Evolutionary conservation across 805 yeast genomes (phyloP).

Genomic region (Teunomyces stri): DNA sequence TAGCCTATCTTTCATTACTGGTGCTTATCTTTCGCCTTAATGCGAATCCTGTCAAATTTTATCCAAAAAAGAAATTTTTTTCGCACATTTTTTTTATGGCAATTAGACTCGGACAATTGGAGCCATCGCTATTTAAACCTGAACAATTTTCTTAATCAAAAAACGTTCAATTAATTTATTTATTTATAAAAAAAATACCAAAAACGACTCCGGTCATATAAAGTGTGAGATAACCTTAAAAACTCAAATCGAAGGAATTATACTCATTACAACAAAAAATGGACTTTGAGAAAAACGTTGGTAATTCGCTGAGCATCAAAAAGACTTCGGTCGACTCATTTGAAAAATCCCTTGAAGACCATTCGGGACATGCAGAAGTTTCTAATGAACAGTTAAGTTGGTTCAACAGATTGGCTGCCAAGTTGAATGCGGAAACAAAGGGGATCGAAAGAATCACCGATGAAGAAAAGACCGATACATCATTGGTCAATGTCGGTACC

Average conservation of each 20-base stretch:
- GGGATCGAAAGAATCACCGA: slow-evolving; percentile 84
- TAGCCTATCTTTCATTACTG: not conserved
- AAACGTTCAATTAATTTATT: not conserved
- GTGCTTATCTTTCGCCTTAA: slow-evolving; percentile 1
- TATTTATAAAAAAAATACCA: not conserved
- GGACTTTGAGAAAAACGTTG: slow-evolving; percentile 9
- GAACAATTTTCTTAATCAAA: not conserved
- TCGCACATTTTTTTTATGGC: slow-evolving; percentile 1
- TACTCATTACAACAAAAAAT: not conserved
- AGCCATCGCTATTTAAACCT: slow-evolving; percentile 1
- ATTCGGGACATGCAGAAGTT: slow-evolving; percentile 26
- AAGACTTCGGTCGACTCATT: slow-evolving; percentile 23
- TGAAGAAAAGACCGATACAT: slow-evolving; percentile 68
- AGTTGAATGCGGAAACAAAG: slow-evolving; percentile 46
- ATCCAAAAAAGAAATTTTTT: slow-evolving; percentile 2
- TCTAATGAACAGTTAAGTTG: slow-evolving; percentile 22
- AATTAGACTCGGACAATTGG: slow-evolving; percentile 5
- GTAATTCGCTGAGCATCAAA: slow-evolving; percentile 10
- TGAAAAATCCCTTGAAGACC: slow-evolving; percentile 23
- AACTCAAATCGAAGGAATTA: not conserved
- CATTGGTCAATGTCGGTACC: slow-evolving; percentile 67
- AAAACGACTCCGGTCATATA: not conserved
- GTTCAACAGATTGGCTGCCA: slow-evolving; percentile 31
- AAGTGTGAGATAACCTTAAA: slow-evolving; percentile 7
- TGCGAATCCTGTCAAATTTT: slow-evolving; percentile 2